phyloP scores from a whole-genome alignment of 345 rosid genomes.

The Lagerstroemia speciosa region DNA sequence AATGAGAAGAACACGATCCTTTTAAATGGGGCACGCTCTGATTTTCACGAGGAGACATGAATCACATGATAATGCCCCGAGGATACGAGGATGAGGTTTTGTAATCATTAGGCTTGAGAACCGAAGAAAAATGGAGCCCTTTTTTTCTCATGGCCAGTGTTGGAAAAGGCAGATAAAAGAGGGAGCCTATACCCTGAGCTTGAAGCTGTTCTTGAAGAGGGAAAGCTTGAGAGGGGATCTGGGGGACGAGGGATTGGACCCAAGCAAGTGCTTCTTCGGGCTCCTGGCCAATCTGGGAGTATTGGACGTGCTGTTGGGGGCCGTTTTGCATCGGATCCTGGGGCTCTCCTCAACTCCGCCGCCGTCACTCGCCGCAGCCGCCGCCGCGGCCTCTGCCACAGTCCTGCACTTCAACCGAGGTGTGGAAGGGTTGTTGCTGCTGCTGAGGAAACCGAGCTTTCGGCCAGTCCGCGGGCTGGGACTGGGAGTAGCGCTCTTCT shows the following conservation, averaged over 20 bases:
- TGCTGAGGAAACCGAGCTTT: constrained; percentile 45
- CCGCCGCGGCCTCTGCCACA: neutral
- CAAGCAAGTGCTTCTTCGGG: constrained; percentile 16
- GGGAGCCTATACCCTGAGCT: constrained; percentile 49
- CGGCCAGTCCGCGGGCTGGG: constrained; percentile 48
- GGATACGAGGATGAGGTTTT: too few relatives aligned
- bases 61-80: too few relatives aligned
- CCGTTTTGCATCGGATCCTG: constrained; percentile 30
- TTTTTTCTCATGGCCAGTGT: too few relatives aligned
- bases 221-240: constrained; percentile 71
- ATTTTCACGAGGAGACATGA: too few relatives aligned
- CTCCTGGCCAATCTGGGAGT: constrained; percentile 5
- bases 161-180: too few relatives aligned
- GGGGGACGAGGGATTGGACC: constrained; percentile 61
- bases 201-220: constrained; percentile 68
- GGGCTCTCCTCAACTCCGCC: constrained; percentile 3
- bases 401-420: constrained; percentile 41
- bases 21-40: too few relatives aligned
- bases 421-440: constrained; percentile 51
- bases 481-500: constrained; percentile 17
- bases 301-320: constrained; percentile 4
- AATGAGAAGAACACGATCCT: too few relatives aligned
- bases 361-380: neutral
- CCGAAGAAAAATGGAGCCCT: too few relatives aligned
- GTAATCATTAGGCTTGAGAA: too few relatives aligned